Evolutionary conservation across 2,329 filamentous ascomycete species (phyloP).

Genomic region (Fusarium newnesense): DNA sequence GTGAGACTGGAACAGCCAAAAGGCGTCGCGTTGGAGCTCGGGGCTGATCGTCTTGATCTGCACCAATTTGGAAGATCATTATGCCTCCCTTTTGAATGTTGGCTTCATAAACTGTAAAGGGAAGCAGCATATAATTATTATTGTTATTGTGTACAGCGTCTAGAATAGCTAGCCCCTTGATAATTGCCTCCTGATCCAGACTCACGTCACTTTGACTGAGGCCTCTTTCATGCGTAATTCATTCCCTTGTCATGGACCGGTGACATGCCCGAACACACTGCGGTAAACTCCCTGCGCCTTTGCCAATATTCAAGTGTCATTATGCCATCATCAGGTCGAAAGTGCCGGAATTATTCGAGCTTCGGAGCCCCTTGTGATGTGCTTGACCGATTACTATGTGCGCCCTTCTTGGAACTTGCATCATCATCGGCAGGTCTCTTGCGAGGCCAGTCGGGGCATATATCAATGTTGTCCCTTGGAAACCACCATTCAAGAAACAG

Average conservation of each 20-base stretch:
- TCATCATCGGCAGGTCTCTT: conserved; percentile 62
- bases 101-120: conserved; percentile 20
- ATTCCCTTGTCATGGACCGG: neutral
- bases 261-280: neutral
- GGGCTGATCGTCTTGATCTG: conserved; percentile 39
- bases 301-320: neutral
- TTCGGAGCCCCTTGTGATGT: conserved; percentile 46
- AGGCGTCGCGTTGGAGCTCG: conserved; percentile 51
- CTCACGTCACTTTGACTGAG: conserved; percentile 4
- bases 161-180: conserved; percentile 39
- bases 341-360: conserved; percentile 28
- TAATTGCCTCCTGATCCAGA: conserved; percentile 36
- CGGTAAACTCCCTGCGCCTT: conserved; percentile 22
- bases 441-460: conserved; percentile 90
- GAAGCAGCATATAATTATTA: conserved; percentile 33
- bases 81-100: conserved; percentile 21
- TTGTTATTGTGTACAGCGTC: conserved; percentile 40
- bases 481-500: conserved; percentile 88
- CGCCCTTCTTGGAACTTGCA: conserved; percentile 42
- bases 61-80: conserved; percentile 4
- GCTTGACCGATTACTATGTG: conserved; percentile 47
- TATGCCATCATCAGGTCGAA: neutral
- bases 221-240: neutral
- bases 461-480: conserved; percentile 86
- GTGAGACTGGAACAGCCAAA: conserved; percentile 50